Percentiles rank a stretch among this genome's conserved stretches.
phyloP scores from a whole-genome alignment of 106 monocot species.

The Apostasia shenzhenica region DNA sequence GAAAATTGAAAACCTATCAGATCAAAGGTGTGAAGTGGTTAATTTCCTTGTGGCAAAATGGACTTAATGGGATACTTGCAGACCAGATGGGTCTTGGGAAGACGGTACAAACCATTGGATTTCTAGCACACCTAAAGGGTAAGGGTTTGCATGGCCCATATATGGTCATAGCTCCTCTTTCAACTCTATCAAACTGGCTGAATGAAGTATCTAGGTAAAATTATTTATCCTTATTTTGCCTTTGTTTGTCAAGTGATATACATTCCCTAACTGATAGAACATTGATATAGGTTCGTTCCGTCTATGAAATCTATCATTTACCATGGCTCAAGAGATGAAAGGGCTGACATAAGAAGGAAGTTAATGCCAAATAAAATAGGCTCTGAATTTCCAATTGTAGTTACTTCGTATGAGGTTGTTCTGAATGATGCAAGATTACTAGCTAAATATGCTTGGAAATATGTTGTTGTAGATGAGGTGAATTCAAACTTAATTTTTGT shows the following conservation, averaged over 20 bases:
- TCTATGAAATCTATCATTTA: constrained; percentile 69
- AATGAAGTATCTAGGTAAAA: constrained; percentile 74
- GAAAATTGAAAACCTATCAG: constrained; percentile 84
- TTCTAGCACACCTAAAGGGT: constrained; percentile 94
- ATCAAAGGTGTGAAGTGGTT: constrained; percentile 96
- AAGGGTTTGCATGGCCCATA: constrained; percentile 87
- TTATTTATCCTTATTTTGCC: not conserved
- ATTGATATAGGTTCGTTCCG: constrained; percentile 64
- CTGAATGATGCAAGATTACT: constrained; percentile 62
- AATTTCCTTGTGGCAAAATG: constrained; percentile 97
- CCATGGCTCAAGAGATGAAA: constrained; percentile 70
- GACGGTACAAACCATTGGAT: constrained; percentile 93
- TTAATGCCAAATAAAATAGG: constrained; percentile 60
- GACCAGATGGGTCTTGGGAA: constrained; percentile 99
- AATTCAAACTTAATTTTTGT: not conserved
- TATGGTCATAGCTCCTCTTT: constrained; percentile 90
- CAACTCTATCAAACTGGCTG: constrained; percentile 94
- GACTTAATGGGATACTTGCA: constrained; percentile 93
- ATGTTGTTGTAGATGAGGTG: constrained; percentile 97
- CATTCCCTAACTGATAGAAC: not conserved
- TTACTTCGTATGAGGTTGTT: constrained; percentile 85
- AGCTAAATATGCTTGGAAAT: constrained; percentile 74
- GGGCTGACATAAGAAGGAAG: constrained; percentile 57
- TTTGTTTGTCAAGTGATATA: not conserved
- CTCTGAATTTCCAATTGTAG: constrained; percentile 69